Base-by-base conservation (phyloP, 2,329 filamentous ascomycete genomes). In the Metarhizium anisopliae region DNA sequence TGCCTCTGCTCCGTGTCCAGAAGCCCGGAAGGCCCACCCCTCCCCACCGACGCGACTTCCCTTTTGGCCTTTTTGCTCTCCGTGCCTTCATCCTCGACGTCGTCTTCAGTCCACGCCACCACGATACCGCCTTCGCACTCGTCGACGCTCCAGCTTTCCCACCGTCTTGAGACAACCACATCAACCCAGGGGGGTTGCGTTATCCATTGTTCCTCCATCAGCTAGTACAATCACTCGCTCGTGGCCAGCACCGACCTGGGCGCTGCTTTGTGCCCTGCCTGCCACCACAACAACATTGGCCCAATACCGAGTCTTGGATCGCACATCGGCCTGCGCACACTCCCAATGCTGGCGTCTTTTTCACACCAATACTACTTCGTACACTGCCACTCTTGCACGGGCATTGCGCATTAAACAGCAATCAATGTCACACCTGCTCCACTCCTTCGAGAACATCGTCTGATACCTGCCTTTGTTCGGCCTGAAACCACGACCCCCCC, bases 361-460 rank as follows among this genome's bases (percentile, higher is more conserved):
- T 25, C 25, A 25, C 25, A 25, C 25, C 25, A 25, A 25, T 25
- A 25, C 25, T 25, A 25, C 25, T 25, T 3, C 25, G 3, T 25
- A 35, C 32, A 35, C 32, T 35, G 32, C 32, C 32, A 35, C 32
- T 7, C 32, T 35, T 11, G 29, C 53, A 13, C 25, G 11, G 7
- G 38, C 51, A 52, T 25, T 49, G 25, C 25, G 45, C 25, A 14
- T 49, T 14, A 30, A 49, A 30, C 20, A 13, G 5, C 20, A n/a
- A 29, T 4, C 20, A 4, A 2, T 4, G 7, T 20, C 25, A 25
- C 29, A 16, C 20, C 55, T 32, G 56, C 56, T 55, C 66, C 66
- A 68, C 65, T 67, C 59, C 64, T 67, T 68, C 66, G 59, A 67
- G 66, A 68, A 68, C 61, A 60, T 58, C 57, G 40, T 60, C 49